Evolutionary conservation across 495 filamentous ascomycete genomes (phyloP).

Genomic region (Corynascus novoguineensis): DNA sequence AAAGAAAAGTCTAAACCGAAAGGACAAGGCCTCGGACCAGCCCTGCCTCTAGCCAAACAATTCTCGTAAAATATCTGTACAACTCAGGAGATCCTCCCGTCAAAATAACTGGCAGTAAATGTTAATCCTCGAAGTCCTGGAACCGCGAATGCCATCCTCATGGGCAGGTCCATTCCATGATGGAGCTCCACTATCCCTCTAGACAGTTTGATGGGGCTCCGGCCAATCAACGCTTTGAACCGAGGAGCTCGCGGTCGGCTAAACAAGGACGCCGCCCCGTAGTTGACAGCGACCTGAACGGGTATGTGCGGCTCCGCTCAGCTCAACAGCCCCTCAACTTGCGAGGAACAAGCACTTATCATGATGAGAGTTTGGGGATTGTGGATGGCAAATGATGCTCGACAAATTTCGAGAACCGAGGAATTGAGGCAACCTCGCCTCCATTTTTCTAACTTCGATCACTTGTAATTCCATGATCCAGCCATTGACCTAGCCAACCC

Average conservation of each 20-base stretch:
- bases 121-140: background rate
- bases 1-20: background rate
- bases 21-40: background rate
- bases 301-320: too few species aligned
- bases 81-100: background rate
- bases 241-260: constrained; percentile 4
- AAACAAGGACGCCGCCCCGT: constrained; percentile 3
- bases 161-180: constrained; percentile 2
- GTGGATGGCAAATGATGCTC: too few species aligned
- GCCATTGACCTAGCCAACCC: constrained; percentile 9
- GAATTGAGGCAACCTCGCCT: background rate
- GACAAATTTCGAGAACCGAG: too few species aligned
- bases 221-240: background rate
- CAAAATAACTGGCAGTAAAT: background rate
- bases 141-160: constrained; percentile 4
- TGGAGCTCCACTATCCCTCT: too few species aligned
- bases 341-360: too few species aligned
- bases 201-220: constrained; percentile 1
- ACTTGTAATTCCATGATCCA: constrained; percentile 10
- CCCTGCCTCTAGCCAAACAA: background rate
- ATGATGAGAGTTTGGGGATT: too few species aligned
- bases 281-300: background rate
- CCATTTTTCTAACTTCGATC: background rate
- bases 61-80: background rate
- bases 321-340: too few species aligned